Evolutionary conservation across 331 rosid genomes (phyloP).

Genomic region (Pyrus hybrid): DNA sequence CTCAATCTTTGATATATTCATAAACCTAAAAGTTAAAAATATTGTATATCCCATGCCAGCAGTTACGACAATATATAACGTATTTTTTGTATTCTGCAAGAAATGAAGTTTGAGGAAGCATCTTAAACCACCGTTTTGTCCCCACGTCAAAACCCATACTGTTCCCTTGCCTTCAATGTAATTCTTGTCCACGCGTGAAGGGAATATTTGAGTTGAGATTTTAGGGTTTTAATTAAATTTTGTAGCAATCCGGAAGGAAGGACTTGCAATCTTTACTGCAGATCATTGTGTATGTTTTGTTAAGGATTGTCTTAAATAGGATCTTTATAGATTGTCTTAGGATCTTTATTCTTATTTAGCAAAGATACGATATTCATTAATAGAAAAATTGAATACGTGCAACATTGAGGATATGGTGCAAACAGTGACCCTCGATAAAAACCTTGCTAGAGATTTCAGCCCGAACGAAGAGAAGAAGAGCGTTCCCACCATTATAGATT

Average conservation of each 20-base stretch:
- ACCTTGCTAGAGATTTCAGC: fast-evolving
- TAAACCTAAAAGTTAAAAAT: not conserved
- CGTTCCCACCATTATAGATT: too few species aligned
- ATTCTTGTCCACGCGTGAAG: constrained; percentile 8
- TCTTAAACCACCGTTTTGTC: not conserved
- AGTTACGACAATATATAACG: too few species aligned
- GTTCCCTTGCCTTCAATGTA: not conserved
- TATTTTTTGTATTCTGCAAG: not conserved
- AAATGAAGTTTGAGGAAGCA: constrained; percentile 6
- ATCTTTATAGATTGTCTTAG: too few species aligned
- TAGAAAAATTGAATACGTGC: too few species aligned
- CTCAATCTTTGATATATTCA: not conserved
- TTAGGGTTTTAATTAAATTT: not conserved
- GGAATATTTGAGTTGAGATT: not conserved
- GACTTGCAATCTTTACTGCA: not conserved
- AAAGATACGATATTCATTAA: too few species aligned
- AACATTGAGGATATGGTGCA: too few species aligned
- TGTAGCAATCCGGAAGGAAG: not conserved
- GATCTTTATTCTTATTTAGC: too few species aligned
- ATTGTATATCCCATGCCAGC: too few species aligned
- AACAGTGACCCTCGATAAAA: too few species aligned
- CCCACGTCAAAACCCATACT: not conserved
- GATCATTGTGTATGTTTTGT: not conserved
- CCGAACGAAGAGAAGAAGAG: too few species aligned
- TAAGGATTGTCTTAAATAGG: not conserved